phyloP scores from a whole-genome alignment of 192 early-diverging fungal genomes.

The Mortierella alpina region DNA sequence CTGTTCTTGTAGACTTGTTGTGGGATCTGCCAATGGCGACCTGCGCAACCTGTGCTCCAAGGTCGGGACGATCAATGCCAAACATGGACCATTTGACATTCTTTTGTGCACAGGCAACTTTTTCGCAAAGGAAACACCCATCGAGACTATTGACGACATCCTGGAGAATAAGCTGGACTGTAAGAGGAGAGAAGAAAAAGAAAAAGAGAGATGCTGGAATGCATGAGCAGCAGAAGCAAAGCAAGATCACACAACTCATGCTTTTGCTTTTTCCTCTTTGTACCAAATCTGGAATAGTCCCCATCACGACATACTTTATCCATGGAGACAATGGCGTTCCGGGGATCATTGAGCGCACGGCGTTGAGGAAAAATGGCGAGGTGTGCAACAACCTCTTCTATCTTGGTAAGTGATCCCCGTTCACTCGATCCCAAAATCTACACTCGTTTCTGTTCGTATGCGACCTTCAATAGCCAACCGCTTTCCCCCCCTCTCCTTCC shows the following conservation, averaged over 20 bases:
- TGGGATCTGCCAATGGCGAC: slow-evolving; percentile 80
- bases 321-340: slow-evolving; percentile 74
- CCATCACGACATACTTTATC: slow-evolving; percentile 81
- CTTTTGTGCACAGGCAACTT: slow-evolving; percentile 87
- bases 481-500: background rate
- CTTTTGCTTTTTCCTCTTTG: background rate
- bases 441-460: too few species aligned
- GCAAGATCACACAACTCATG: background rate
- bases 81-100: slow-evolving; percentile 90
- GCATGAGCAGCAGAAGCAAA: background rate
- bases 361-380: slow-evolving; percentile 72
- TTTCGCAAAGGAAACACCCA: slow-evolving; percentile 65
- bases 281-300: too few species aligned
- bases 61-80: slow-evolving; percentile 77
- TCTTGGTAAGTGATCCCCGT: slow-evolving; percentile 60
- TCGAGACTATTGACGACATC: slow-evolving; percentile 63
- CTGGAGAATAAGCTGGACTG: slow-evolving; percentile 63
- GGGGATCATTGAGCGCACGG: slow-evolving; percentile 59
- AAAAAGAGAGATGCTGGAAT: too few species aligned
- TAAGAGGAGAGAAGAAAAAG: slow-evolving; percentile 24
- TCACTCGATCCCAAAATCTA: background rate
- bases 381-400: slow-evolving; percentile 80
- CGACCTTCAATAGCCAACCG: background rate
- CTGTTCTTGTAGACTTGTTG: slow-evolving; percentile 66
- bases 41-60: slow-evolving; percentile 77